phyloP scores from a whole-genome alignment of 139 green algal species.

The Dunaliella primolecta region DNA sequence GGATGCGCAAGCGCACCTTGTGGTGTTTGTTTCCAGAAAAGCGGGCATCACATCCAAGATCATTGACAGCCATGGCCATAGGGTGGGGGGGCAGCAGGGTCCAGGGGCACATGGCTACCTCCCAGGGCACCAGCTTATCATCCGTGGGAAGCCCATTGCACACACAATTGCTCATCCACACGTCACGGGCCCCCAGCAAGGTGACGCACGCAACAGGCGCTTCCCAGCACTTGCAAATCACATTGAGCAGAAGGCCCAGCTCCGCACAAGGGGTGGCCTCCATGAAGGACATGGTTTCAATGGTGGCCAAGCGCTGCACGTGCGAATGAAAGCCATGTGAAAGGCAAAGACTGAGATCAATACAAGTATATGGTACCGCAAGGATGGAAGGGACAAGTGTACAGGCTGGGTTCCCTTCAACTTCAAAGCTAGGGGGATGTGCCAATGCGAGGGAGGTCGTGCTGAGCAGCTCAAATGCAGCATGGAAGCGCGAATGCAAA shows the following conservation, averaged over 20 bases:
- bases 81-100: conserved; percentile 47
- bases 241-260: conserved; percentile 23
- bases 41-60: conserved; percentile 53
- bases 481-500: too few species aligned
- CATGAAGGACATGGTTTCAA: not conserved
- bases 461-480: too few species aligned
- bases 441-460: too few species aligned
- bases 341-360: too few species aligned
- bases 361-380: too few species aligned
- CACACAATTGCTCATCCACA: conserved; percentile 28
- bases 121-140: conserved; percentile 8
- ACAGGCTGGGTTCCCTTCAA: too few species aligned
- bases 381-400: too few species aligned
- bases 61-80: conserved; percentile 53
- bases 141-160: conserved; percentile 4
- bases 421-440: too few species aligned
- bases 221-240: conserved; percentile 20
- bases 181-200: conserved; percentile 24
- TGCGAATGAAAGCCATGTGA: too few species aligned
- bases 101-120: conserved; percentile 30
- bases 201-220: conserved; percentile 20
- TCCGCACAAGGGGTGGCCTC: conserved; percentile 9
- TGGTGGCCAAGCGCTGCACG: not conserved
- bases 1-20: too few species aligned
- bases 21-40: conserved; percentile 54